Evolutionary conservation across 148 eudicot genomes (phyloP), one percentile per base, ranked within the genome.

Genomic region (Fagopyrum homotropicum): DNA sequence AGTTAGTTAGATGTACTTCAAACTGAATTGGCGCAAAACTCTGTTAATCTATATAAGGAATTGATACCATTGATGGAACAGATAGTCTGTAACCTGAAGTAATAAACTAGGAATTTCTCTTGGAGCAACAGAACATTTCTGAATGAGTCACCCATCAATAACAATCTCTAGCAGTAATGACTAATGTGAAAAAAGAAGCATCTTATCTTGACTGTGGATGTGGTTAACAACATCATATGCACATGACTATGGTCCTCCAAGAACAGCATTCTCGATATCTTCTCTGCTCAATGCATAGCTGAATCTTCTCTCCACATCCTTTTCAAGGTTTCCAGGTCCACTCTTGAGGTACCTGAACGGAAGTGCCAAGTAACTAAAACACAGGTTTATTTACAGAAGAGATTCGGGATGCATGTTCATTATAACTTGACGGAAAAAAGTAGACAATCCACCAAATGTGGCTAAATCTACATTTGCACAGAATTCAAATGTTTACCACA

Each of bases 191-290:
- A 64, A 12, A 35, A 64, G 17, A 64, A 3, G 17, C 47, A 15
- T 4, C 19, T 64, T 64, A 40, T 40, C 45, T 11, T 5, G 45
- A 64, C n/a, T 4, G 1, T 35, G 70, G 30, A 64, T 3, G 16
- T 29, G 68, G 11, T 26, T 29, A 2, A 19, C 22, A 57, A 4
- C 44, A 7, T 61, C 10, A 15, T 64, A 64, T 35, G 70, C 46
- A 64, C 29, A 29, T 71, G 47, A 2, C 87, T 79, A 94, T 14
- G 98, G 98, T 17, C 98, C 98, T 83, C 98, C 98, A 64, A 94
- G 96, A 59, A 92, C 92, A 64, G 98, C 98, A 81, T 94, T 94
- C 80, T 94, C 98, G 30, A 94, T 92, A 79, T 94, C 98, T 78
- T 91, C 97, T 84, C 98, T 86, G 75, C 98, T 88, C 72, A 94